Conservation (phyloP, 23 red algal species). For the Gracilariopsis chorda region DNA sequence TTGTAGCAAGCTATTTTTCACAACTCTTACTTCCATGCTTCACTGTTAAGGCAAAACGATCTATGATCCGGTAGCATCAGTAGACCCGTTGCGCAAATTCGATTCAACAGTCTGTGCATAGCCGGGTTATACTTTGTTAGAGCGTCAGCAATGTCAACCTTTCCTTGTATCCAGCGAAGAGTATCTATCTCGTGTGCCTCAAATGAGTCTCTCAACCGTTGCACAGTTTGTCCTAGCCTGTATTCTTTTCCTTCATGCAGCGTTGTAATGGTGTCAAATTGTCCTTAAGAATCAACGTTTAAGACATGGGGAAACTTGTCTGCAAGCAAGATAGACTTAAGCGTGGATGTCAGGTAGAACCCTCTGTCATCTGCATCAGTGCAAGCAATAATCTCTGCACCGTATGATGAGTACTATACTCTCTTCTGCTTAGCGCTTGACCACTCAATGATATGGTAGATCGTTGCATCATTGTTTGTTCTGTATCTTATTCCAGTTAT, state of each 20-base stretch:
- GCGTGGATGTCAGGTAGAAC: neutral
- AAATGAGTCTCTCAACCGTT: neutral
- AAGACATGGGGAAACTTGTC: neutral
- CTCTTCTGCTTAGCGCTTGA: neutral
- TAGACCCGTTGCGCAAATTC: neutral
- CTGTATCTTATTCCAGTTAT: neutral
- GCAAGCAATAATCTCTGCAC: neutral
- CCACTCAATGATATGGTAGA: neutral
- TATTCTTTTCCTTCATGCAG: neutral
- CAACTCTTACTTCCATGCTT: no score
- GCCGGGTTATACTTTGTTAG: neutral
- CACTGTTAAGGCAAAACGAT: neutral
- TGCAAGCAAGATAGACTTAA: neutral
- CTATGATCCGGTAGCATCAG: neutral
- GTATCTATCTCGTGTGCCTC: neutral
- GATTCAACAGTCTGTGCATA: neutral
- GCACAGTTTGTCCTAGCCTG: neutral
- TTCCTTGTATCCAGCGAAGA: neutral
- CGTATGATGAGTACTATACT: neutral
- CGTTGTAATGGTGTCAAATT: neutral
- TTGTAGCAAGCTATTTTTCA: no score
- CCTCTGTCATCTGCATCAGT: neutral
- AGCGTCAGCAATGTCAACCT: constrained; percentile 5
- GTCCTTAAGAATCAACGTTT: neutral
- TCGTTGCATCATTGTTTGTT: neutral